Percentiles rank a stretch among this genome's conserved stretches.
Evolutionary conservation across 2,329 filamentous ascomycete species (phyloP).

Genomic region (Aureobasidium sp.): DNA sequence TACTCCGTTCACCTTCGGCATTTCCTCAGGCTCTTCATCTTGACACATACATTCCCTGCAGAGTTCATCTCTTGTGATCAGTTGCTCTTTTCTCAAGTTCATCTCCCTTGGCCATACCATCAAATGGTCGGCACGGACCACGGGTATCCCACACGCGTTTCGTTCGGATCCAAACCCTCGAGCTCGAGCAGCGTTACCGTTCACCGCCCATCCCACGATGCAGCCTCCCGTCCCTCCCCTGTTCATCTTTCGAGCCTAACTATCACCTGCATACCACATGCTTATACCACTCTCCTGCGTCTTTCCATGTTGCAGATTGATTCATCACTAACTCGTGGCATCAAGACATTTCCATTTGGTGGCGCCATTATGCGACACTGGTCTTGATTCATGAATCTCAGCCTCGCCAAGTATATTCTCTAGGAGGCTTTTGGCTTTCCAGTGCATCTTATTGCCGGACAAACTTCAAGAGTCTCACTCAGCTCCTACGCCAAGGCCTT

Average conservation of each 20-base stretch:
- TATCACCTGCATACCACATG: neutral
- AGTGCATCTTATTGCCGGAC: neutral
- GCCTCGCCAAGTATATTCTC: neutral
- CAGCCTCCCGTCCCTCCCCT: neutral
- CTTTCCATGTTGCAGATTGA: neutral
- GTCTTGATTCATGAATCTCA: neutral
- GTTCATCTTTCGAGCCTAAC: neutral
- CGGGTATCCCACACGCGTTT: slow-evolving; percentile 2
- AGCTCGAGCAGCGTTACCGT: slow-evolving; percentile 3
- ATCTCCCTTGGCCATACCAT: neutral
- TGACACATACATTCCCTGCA: neutral
- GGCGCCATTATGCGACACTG: slow-evolving; percentile 5
- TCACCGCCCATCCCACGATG: neutral
- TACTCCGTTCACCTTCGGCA: no score
- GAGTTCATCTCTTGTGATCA: neutral
- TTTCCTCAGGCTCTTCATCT: no score
- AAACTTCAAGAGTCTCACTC: neutral
- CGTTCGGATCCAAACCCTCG: neutral
- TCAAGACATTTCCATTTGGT: neutral
- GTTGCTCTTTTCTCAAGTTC: neutral
- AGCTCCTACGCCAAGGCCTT: neutral
- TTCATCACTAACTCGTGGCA: neutral
- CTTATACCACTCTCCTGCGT: neutral
- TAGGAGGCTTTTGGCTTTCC: neutral
- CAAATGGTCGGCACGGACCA: neutral